Base-by-base conservation (phyloP, 2,329 filamentous ascomycete genomes). In the Trichoderma oligosporum region DNA sequence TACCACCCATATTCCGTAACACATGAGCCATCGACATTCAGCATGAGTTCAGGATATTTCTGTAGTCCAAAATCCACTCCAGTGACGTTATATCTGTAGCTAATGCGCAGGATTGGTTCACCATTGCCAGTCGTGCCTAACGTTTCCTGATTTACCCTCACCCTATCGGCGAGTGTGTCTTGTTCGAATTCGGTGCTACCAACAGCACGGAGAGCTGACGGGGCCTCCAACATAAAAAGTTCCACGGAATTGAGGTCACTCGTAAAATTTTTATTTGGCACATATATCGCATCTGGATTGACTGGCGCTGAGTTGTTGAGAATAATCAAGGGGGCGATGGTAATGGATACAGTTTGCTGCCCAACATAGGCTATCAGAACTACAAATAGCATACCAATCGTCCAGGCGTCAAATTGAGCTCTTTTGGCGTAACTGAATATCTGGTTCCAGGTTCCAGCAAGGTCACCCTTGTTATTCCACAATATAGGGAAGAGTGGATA, bases 291-390 rank as follows among this genome's bases (percentile, higher is more conserved):
- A 4, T 42, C 22, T 20, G 48, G 48, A n/a, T 52, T 22, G 20
- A 52, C 48, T 4, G 48, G 48, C 4, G 48, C 48, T 9, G 48
- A n/a, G 16, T 41, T 52, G 36, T 25, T 42, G 27, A 52, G 36
- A 52, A 52, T 52, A 22, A 52, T 33, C 9, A 52, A n/a, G 7
- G 48, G 48, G 31, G 48, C 36, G 18, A 52, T 16, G 7, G 42
- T 31, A 20, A 52, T 33, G 33, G 25, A 20, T 2, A 52, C 12
- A 1, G 27, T 25, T 1, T 35, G 31, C 16, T 52, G 48, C 6
- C 20, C 48, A 9, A 42, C 38, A 9, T 18, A 52, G n/a, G 48
- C 48, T 14, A 11, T 7, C 6, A 52, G n/a, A 4, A 52, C 22
- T 8, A 52, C 18, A 7, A 52, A 6, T 1, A 52, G 18, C 6